Evolutionary conservation across 1,139 yeast species (phyloP).

Genomic region (Zygoascus sp.): DNA sequence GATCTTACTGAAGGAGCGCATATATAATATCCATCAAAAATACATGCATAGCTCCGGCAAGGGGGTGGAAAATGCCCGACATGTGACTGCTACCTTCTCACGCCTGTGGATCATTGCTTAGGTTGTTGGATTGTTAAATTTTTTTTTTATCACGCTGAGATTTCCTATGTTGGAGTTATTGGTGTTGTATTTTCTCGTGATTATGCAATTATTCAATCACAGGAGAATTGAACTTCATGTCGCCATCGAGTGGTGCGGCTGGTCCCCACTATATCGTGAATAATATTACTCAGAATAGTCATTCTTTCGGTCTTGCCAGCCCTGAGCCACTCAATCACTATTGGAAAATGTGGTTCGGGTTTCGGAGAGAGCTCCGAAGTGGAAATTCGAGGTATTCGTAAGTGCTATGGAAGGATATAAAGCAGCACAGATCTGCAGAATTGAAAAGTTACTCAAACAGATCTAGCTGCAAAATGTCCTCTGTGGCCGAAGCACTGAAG

Average conservation of each 20-base stretch:
- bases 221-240: not conserved
- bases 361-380: not conserved
- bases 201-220: not conserved
- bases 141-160: too few relatives aligned
- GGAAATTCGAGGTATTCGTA: not conserved
- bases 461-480: too few relatives aligned
- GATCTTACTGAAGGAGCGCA: too few relatives aligned
- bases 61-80: too few relatives aligned
- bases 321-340: not conserved
- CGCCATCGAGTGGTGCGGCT: not conserved
- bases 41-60: too few relatives aligned
- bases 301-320: not conserved
- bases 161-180: too few relatives aligned
- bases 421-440: not conserved
- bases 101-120: too few relatives aligned
- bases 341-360: not conserved
- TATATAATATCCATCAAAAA: too few relatives aligned
- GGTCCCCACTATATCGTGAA: not conserved
- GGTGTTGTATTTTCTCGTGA: not conserved
- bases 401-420: not conserved
- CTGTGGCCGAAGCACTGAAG: constrained; percentile 7
- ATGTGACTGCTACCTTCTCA: too few relatives aligned
- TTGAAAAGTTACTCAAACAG: not conserved
- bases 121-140: too few relatives aligned
- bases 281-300: not conserved